Evolutionary conservation across 2,329 filamentous ascomycete species (phyloP).

Genomic region (Xylaria multiplex): DNA sequence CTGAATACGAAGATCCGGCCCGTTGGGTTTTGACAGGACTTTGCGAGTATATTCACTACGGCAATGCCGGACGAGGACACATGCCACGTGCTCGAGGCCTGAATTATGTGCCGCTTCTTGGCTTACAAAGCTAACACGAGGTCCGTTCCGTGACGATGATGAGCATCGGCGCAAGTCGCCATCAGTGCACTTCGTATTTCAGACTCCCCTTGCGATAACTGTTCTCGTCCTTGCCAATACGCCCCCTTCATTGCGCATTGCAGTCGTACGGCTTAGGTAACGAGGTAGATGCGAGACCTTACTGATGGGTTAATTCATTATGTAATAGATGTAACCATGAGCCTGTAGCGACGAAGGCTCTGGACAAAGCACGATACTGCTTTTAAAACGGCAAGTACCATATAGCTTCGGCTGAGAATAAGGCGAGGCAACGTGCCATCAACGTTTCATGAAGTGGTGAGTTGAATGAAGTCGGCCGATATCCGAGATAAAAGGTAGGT

Average conservation of each 20-base stretch:
- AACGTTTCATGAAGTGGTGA: not conserved
- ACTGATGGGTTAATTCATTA: slow-evolving; percentile 15
- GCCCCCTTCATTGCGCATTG: slow-evolving; percentile 1
- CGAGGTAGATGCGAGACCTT: not conserved
- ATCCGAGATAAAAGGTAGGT: too few species aligned
- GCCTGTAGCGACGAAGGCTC: not conserved
- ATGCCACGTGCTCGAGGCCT: slow-evolving; percentile 3
- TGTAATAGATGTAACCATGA: slow-evolving; percentile 22
- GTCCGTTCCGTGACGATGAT: not conserved
- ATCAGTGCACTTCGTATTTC: not conserved
- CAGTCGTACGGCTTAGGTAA: not conserved
- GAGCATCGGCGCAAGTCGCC: not conserved
- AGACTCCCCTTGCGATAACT: too few species aligned
- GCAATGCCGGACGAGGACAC: not conserved
- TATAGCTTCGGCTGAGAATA: not conserved
- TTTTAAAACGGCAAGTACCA: not conserved
- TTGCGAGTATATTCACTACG: not conserved
- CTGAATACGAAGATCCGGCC: slow-evolving; percentile 10
- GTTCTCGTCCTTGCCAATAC: not conserved
- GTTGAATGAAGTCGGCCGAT: too few species aligned
- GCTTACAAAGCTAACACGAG: not conserved
- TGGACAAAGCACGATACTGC: too few species aligned
- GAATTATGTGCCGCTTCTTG: slow-evolving; percentile 1
- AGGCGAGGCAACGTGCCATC: not conserved
- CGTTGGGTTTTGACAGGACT: not conserved